Evolutionary conservation across 1,284 basidiomycete species (phyloP).

Genomic region (Moesziomyces sp.): DNA sequence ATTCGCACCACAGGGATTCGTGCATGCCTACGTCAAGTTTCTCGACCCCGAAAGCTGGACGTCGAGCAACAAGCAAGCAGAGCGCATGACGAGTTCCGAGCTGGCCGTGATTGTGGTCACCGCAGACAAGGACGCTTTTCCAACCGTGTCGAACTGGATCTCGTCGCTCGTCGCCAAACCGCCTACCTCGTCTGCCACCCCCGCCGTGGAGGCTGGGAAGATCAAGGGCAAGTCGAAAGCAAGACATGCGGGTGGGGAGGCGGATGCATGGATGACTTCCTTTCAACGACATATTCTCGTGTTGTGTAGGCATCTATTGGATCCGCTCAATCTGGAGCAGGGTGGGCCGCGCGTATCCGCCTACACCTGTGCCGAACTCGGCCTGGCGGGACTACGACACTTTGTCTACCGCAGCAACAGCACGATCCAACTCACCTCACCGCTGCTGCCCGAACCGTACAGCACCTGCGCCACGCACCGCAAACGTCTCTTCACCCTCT

Average conservation of each 20-base stretch:
- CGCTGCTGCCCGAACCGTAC: conserved; percentile 85
- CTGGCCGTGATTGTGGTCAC: conserved; percentile 60
- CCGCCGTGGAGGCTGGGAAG: conserved; percentile 2
- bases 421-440: conserved; percentile 87
- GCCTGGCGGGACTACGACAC: conserved; percentile 87
- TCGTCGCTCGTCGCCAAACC: conserved; percentile 71
- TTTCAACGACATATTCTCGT: conserved; percentile 33
- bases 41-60: conserved; percentile 65
- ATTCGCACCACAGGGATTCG: conserved; percentile 88
- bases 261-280: conserved; percentile 17
- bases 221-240: conserved; percentile 7
- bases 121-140: conserved; percentile 57
- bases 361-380: conserved; percentile 72
- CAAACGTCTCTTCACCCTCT: conserved; percentile 70
- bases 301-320: conserved; percentile 25
- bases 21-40: conserved; percentile 90
- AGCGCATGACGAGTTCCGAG: conserved; percentile 25
- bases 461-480: conserved; percentile 73
- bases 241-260: not conserved
- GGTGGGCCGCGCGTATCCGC: conserved; percentile 22
- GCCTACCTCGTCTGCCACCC: not conserved
- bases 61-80: not conserved
- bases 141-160: conserved; percentile 70
- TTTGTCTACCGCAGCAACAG: conserved; percentile 91
- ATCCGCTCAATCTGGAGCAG: conserved; percentile 33